A percentile compares a stretch with the other conserved stretches of the same genome.
phyloP scores from a whole-genome alignment of 345 rosid genomes.

The Draba incana region DNA sequence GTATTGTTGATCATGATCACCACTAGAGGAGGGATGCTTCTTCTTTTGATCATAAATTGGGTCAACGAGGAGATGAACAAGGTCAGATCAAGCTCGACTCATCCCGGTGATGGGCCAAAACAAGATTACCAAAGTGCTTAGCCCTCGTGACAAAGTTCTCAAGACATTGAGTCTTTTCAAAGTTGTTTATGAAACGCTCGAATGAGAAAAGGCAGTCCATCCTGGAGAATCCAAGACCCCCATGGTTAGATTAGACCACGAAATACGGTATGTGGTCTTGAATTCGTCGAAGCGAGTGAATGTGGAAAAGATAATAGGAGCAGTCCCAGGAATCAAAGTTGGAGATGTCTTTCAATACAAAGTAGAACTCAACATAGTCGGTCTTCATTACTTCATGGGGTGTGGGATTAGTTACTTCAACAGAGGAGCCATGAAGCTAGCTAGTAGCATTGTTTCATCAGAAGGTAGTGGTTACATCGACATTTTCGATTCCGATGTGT shows the following conservation, averaged over 20 bases:
- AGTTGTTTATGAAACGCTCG: neutral
- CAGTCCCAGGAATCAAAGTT: constrained; percentile 79
- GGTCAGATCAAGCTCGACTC: neutral
- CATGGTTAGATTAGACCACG: neutral
- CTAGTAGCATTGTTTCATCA: constrained; percentile 76
- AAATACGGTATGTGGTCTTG: neutral
- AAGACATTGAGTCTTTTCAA: neutral
- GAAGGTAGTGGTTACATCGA: constrained; percentile 66
- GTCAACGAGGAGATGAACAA: neutral
- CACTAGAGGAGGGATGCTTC: neutral
- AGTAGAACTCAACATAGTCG: constrained; percentile 67
- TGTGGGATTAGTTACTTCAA: constrained; percentile 75
- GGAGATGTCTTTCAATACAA: constrained; percentile 84
- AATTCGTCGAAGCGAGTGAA: constrained; percentile 42
- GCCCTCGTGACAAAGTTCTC: constrained; percentile 9
- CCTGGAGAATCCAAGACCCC: neutral
- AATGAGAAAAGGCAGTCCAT: neutral
- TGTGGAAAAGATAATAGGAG: constrained; percentile 53
- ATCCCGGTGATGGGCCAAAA: neutral
- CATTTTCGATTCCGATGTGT: constrained; percentile 51
- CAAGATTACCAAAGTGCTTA: neutral
- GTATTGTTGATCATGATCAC: neutral
- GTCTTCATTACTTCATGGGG: constrained; percentile 69
- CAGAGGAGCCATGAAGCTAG: constrained; percentile 45
- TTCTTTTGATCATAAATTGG: neutral